Base-by-base conservation (phyloP, 495 filamentous ascomycete species). In the Tetracladium marchalianum region DNA sequence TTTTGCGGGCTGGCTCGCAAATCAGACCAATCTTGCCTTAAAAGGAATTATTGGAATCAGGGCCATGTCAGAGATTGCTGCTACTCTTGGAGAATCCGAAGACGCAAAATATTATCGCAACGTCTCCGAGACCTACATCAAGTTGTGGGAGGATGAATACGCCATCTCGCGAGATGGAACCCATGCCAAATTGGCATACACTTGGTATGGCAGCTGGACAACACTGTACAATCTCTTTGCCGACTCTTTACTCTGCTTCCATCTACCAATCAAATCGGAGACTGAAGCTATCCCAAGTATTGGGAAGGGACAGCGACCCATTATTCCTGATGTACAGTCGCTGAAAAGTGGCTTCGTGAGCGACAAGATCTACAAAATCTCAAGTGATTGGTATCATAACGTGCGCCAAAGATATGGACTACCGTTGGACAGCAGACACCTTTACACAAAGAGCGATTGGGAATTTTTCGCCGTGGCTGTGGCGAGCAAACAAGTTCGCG, bases 11-110 rank as follows among this genome's bases (percentile, higher is more conserved):
- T 82, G 82, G 57, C 71, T 95, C 19, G 78, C 73, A 8, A 84
- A 95, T 47, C 90, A 95, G 60, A 94, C 90, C 0, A 95, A 97
- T 59, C 73, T 97, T 11, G 90, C 87, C 2, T 71, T 97, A 43
- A 97, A 97, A 60, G 90, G 88, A 16, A 92, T 95, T 55, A 78
- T 97, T 49, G 90, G 88, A 10, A 87, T 95, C 62, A 78, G 84
- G 56, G 90, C 90, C 39, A 94, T 97, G 85, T 78, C 81, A 54
- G 75, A 83, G 50, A 73, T 97, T 11, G 73, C 90, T 8, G 69
- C 74, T 34, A 59, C 85, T 1, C 73, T 81, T 4, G 78, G 75
- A 42, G 68, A 87, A 24, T 53, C 66, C 0, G 70, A 67, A 31
- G 83, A 87, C 44, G 71, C 68, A 1, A 62, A 69, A 16, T 69